These are phyloP conservation scores for Aurinia saxatilis DNA, from an alignment of 345 rosid species.

Conservation along the genomic window DNA sequence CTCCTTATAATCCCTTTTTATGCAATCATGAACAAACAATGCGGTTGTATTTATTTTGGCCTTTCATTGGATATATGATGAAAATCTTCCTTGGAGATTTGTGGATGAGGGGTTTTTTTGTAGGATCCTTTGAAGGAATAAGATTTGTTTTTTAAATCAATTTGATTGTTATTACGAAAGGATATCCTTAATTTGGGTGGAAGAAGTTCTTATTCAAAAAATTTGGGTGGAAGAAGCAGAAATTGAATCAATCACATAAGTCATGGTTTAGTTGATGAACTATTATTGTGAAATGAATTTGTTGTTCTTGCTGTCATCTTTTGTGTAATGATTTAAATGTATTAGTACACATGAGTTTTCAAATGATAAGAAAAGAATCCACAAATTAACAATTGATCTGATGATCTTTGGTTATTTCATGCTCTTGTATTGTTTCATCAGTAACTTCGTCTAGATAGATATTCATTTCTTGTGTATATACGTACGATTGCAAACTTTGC, in stretches of 20 bases:
- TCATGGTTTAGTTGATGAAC: neutral
- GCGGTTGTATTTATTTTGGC: constrained; percentile 20
- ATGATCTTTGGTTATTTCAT: no score
- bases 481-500: no score
- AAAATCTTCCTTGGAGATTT: neutral
- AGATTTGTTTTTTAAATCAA: neutral
- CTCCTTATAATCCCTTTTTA: neutral
- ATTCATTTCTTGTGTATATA: no score
- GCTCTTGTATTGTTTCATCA: no score
- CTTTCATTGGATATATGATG: constrained; percentile 12
- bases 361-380: neutral
- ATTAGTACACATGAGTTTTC: neutral
- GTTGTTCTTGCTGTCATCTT: neutral
- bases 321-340: neutral
- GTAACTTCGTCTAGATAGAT: no score
- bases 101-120: constrained; percentile 9
- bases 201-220: no score
- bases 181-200: neutral
- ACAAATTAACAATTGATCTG: neutral
- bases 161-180: neutral
- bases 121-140: constrained; percentile 8
- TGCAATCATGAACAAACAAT: constrained; percentile 17
- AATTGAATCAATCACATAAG: neutral
- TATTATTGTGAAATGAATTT: neutral
- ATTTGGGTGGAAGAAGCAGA: neutral